A percentile compares a stretch with the other conserved stretches of the same genome.
These are phyloP conservation scores for Stemphylium vesicarium DNA, from an alignment of 2,329 filamentous ascomycete species.

Conservation along the genomic window DNA sequence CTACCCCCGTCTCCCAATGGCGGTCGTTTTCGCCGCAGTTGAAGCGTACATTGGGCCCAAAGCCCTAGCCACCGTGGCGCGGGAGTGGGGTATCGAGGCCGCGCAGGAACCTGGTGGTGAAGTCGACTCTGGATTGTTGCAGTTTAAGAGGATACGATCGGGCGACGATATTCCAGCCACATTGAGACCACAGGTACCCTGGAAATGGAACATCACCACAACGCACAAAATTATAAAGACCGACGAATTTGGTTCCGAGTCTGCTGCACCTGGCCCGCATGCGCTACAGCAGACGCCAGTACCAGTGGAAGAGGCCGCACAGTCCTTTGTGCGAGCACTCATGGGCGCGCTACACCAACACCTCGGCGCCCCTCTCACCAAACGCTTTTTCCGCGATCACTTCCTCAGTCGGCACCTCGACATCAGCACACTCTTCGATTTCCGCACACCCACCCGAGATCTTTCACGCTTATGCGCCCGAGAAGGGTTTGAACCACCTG, in stretches of 20 bases:
- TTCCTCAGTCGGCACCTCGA: conserved; percentile 81
- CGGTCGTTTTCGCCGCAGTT: conserved; percentile 85
- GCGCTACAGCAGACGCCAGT: conserved; percentile 30
- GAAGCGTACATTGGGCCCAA: conserved; percentile 80
- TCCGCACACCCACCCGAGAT: conserved; percentile 83
- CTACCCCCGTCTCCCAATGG: conserved; percentile 88
- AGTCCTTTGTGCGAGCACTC: conserved; percentile 81
- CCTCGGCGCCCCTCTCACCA: conserved; percentile 76
- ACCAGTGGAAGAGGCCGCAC: conserved; percentile 65
- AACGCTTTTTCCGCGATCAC: conserved; percentile 83
- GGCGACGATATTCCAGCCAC: conserved; percentile 35
- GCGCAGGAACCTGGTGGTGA: conserved; percentile 88
- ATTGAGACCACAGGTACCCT: conserved; percentile 36
- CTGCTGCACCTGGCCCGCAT: conserved; percentile 35
- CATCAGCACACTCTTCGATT: conserved; percentile 79
- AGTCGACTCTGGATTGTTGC: conserved; percentile 88
- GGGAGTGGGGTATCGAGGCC: conserved; percentile 89
- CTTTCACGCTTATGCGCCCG: conserved; percentile 81
- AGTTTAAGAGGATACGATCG: conserved; percentile 65
- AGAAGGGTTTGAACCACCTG: conserved; percentile 85
- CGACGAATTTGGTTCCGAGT: conserved; percentile 80
- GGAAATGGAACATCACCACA: conserved; percentile 47
- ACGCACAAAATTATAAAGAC: conserved; percentile 81
- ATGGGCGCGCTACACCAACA: conserved; percentile 87
- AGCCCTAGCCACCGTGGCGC: conserved; percentile 74